phyloP scores from a whole-genome alignment of 768 basidiomycete species.

The Dioszegia aurantiaca region DNA sequence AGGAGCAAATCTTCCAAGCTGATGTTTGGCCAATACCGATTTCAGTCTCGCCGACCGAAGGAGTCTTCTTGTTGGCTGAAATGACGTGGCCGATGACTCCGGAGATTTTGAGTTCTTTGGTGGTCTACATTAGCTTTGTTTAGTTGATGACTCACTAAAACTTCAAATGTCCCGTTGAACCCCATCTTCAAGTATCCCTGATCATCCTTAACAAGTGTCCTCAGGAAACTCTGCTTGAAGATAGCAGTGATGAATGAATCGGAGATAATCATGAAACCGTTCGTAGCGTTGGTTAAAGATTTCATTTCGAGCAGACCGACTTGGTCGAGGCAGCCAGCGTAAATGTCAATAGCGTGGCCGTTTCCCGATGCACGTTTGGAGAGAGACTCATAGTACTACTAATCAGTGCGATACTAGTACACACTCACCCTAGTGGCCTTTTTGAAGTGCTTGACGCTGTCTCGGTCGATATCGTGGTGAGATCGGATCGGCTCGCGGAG shows the following conservation, averaged over 20 bases:
- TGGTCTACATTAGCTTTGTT: constrained; percentile 62
- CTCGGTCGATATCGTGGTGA: constrained; percentile 97
- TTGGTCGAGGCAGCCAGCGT: constrained; percentile 96
- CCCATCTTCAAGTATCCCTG: constrained; percentile 93
- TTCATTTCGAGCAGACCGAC: constrained; percentile 98
- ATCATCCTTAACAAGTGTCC: constrained; percentile 87
- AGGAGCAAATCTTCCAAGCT: constrained; percentile 92
- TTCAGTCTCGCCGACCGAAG: constrained; percentile 96
- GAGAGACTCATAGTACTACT: constrained; percentile 89
- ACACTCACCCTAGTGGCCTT: constrained; percentile 80
- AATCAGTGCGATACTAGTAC: constrained; percentile 12
- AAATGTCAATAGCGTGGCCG: constrained; percentile 90
- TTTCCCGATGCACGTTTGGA: constrained; percentile 90
- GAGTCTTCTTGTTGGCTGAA: constrained; percentile 93
- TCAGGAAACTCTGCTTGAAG: constrained; percentile 96
- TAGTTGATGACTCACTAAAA: constrained; percentile 62
- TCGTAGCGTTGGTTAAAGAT: constrained; percentile 88
- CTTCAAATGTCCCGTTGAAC: constrained; percentile 98
- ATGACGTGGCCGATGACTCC: constrained; percentile 97
- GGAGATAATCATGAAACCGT: constrained; percentile 91
- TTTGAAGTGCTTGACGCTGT: constrained; percentile 95
- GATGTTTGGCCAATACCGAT: constrained; percentile 98
- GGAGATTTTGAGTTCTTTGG: constrained; percentile 97
- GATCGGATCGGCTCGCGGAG: constrained; percentile 95
- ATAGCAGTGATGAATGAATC: constrained; percentile 97